Conservation (phyloP, 768 basidiomycete species). For the Lentinus brumalis region DNA sequence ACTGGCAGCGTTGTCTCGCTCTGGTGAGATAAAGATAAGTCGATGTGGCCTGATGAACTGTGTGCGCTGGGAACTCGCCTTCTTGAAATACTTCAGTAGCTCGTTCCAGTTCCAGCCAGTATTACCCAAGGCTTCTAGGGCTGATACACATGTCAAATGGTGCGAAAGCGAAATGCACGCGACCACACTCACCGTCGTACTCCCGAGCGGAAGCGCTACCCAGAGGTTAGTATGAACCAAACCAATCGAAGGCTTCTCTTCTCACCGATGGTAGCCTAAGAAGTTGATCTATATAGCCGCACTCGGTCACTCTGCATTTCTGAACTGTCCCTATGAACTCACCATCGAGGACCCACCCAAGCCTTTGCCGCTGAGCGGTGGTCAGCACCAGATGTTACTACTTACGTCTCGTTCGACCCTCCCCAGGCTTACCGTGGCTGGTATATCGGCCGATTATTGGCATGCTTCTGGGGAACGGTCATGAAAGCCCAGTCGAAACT, state of each 20-base stretch:
- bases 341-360: constrained; percentile 23
- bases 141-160: not conserved
- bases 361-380: constrained; percentile 10
- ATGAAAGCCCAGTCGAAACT: constrained; percentile 23
- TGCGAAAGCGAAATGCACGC: not conserved
- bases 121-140: constrained; percentile 26
- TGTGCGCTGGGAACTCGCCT: constrained; percentile 4
- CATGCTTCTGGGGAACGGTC: constrained; percentile 18
- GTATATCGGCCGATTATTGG: constrained; percentile 9
- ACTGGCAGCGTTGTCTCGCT: constrained; percentile 5
- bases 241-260: not conserved
- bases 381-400: not conserved
- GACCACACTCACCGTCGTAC: constrained; percentile 11
- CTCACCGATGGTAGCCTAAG: constrained; percentile 11
- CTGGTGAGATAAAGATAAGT: not conserved
- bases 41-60: not conserved
- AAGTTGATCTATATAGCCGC: constrained; percentile 13
- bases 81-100: constrained; percentile 26
- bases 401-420: not conserved
- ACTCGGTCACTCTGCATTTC: not conserved
- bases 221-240: too few relatives aligned
- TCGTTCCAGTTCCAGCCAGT: constrained; percentile 31
- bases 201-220: constrained; percentile 9
- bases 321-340: not conserved
- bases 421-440: constrained; percentile 6